A percentile compares a stretch with the other conserved stretches of the same genome.
These are phyloP conservation scores for Yamadazyma sp. DNA, from an alignment of 1,139 yeast species.

Conservation along the genomic window DNA sequence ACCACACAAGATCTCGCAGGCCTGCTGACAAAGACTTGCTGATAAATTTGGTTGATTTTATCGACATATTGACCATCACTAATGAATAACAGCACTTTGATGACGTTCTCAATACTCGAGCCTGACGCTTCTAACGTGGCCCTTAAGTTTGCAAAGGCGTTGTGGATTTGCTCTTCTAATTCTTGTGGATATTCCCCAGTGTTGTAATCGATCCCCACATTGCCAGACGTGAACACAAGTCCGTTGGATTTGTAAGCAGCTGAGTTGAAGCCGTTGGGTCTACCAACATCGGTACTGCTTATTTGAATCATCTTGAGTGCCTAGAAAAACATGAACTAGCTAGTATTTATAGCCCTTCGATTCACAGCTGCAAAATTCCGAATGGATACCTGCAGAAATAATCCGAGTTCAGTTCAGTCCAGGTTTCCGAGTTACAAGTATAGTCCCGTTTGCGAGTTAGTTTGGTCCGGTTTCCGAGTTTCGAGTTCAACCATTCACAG, in stretches of 20 bases:
- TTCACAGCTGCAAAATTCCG: too few relatives aligned
- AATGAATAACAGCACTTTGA: constrained; percentile 6
- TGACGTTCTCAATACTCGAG: constrained; percentile 2
- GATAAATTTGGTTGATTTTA: constrained; percentile 26
- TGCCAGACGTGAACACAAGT: constrained; percentile 6
- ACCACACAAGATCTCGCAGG: constrained; percentile 55
- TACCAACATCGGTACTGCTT: background rate
- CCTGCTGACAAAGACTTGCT: constrained; percentile 38
- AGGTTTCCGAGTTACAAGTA: too few relatives aligned
- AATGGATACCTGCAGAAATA: too few relatives aligned
- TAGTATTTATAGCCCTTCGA: too few relatives aligned
- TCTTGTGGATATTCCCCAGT: constrained; percentile 5
- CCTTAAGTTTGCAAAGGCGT: constrained; percentile 5
- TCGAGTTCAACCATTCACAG: too few relatives aligned
- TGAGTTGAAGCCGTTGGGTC: constrained; percentile 7
- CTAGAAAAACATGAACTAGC: too few relatives aligned
- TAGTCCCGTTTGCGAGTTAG: too few relatives aligned
- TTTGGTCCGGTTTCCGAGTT: too few relatives aligned
- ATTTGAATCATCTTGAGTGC: constrained; percentile 1
- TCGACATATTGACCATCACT: constrained; percentile 3
- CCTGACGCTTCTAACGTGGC: constrained; percentile 2
- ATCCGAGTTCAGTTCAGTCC: too few relatives aligned
- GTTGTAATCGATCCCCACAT: constrained; percentile 5
- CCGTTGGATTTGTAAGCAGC: constrained; percentile 6
- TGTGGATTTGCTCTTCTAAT: constrained; percentile 4